A percentile compares a stretch with the other conserved stretches of the same genome.
These are phyloP conservation scores for Tuber umbilicatum DNA, from an alignment of 495 filamentous ascomycete genomes.

Conservation along the genomic window DNA sequence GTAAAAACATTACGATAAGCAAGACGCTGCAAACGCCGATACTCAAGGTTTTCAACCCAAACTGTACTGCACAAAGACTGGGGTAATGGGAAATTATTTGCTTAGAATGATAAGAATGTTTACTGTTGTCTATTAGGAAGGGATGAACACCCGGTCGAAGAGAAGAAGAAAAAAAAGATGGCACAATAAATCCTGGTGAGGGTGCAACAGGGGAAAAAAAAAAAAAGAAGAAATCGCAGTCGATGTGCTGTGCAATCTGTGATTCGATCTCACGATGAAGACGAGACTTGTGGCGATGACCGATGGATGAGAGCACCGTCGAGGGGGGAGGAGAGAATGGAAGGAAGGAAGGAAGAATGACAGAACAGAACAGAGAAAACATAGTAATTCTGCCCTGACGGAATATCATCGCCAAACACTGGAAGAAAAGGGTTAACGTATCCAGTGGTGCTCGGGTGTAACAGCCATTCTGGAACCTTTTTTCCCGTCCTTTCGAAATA, in stretches of 20 bases:
- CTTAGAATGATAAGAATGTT: not conserved
- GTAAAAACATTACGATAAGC: not conserved
- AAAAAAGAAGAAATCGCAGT: not conserved
- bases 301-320: not conserved
- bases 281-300: not conserved
- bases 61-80: not conserved
- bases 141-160: not conserved
- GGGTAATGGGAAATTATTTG: not conserved
- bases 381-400: not conserved
- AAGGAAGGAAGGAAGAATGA: not conserved
- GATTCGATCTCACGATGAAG: constrained; percentile 1
- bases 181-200: not conserved
- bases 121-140: not conserved
- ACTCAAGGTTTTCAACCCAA: not conserved
- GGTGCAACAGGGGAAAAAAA: too few species aligned
- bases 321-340: not conserved
- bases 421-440: not conserved
- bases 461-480: not conserved
- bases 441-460: not conserved
- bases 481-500: not conserved
- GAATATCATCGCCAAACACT: not conserved
- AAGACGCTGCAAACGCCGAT: not conserved
- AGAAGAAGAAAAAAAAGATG: not conserved
- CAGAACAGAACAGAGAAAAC: not conserved
- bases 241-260: not conserved